These are phyloP conservation scores for Leishmania tropica DNA, from an alignment of 208 protist genomes.

Conservation along the genomic window DNA sequence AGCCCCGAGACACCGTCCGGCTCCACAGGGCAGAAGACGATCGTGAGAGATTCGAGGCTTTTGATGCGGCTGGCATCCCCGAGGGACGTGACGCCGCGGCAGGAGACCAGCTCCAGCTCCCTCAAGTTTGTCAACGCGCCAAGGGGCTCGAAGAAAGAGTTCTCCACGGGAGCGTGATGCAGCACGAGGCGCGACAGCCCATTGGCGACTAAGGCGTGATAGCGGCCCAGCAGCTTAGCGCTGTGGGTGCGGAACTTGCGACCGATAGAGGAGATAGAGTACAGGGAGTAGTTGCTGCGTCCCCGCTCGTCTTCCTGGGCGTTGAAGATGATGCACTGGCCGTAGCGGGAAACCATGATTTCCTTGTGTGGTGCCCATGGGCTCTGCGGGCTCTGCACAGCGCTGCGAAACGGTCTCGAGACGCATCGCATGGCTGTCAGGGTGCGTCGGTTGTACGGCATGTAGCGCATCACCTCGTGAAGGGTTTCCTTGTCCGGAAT, in stretches of 20 bases:
- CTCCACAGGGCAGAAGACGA: constrained; percentile 74
- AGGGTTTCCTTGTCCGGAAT: constrained; percentile 58
- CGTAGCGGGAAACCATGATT: constrained; percentile 80
- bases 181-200: constrained; percentile 70
- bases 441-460: constrained; percentile 88
- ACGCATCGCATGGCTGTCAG: constrained; percentile 81
- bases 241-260: constrained; percentile 77
- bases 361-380: constrained; percentile 72
- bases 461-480: constrained; percentile 78
- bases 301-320: constrained; percentile 70
- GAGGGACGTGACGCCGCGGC: constrained; percentile 68
- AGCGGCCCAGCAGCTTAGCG: constrained; percentile 66
- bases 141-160: constrained; percentile 70
- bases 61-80: constrained; percentile 47
- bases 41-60: constrained; percentile 59
- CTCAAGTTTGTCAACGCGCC: constrained; percentile 51
- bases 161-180: constrained; percentile 73
- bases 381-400: constrained; percentile 65
- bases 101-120: constrained; percentile 77
- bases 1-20: constrained; percentile 64
- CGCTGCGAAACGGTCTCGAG: constrained; percentile 74
- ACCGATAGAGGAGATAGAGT: constrained; percentile 74
- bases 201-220: constrained; percentile 68
- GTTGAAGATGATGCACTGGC: constrained; percentile 84
- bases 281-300: constrained; percentile 60